phyloP scores from a whole-genome alignment of 2,329 filamentous ascomycete genomes.

The Claviceps arundinis region DNA sequence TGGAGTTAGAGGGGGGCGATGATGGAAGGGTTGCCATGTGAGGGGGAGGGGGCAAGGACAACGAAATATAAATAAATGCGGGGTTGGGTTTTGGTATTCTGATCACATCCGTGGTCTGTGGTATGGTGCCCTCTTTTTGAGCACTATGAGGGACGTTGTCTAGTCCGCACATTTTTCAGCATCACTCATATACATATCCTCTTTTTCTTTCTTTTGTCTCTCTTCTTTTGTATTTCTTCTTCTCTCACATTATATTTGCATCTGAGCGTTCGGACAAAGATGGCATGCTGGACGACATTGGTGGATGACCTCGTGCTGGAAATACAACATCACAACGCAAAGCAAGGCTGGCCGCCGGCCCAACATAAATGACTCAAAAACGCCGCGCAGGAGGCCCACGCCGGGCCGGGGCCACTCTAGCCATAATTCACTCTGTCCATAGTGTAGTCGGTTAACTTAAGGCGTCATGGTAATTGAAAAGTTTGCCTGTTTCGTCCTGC shows the following conservation, averaged over 20 bases:
- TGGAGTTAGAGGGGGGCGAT: constrained; percentile 26
- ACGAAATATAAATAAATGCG: no score
- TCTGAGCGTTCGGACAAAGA: background rate
- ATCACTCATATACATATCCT: background rate
- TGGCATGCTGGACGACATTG: background rate
- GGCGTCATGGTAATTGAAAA: no score
- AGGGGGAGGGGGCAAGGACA: no score
- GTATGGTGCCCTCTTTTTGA: background rate
- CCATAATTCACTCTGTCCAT: no score
- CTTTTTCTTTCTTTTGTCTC: background rate
- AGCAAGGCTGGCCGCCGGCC: no score
- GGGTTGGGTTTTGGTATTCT: no score
- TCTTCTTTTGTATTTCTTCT: background rate
- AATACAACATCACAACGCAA: background rate
- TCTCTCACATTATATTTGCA: background rate
- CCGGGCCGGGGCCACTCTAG: no score
- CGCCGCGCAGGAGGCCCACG: no score
- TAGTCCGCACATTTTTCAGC: background rate
- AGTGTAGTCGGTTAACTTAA: no score
- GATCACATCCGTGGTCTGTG: background rate
- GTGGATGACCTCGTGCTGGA: background rate
- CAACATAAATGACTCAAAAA: no score
- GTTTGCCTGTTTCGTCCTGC: no score
- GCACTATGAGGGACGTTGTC: background rate
- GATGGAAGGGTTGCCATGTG: constrained; percentile 13